Evolutionary conservation across 306 rosid genomes (phyloP).

Genomic region (Castanea crenata): DNA sequence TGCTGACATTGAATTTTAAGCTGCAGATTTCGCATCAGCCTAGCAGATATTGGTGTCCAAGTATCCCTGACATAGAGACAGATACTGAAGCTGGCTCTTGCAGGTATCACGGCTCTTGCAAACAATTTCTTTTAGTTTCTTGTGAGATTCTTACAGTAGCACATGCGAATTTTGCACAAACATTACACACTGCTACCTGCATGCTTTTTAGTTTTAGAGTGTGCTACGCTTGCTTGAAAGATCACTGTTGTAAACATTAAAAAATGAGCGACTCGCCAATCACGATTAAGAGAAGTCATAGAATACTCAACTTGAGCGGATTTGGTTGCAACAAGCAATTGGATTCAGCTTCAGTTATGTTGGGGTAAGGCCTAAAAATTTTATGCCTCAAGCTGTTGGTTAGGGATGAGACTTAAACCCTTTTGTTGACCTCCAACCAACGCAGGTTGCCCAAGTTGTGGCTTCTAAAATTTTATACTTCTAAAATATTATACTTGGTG

Average conservation of each 20-base stretch:
- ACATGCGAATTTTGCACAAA: too few relatives aligned
- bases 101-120: conserved; percentile 47
- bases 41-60: conserved; percentile 88
- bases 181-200: too few relatives aligned
- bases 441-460: too few relatives aligned
- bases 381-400: too few relatives aligned
- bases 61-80: conserved; percentile 79
- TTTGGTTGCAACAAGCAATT: neutral
- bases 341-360: neutral
- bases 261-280: neutral
- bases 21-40: conserved; percentile 20
- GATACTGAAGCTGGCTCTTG: conserved; percentile 90
- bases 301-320: neutral
- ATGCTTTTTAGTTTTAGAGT: neutral
- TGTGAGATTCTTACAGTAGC: too few relatives aligned
- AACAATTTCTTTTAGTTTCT: neutral
- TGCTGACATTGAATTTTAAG: too few relatives aligned
- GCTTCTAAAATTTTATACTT: too few relatives aligned
- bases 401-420: too few relatives aligned
- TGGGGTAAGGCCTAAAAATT: neutral
- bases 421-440: too few relatives aligned
- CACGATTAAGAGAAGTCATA: neutral
- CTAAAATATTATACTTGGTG: too few relatives aligned
- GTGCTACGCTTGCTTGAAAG: neutral
- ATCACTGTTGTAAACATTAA: neutral